A percentile compares a stretch with the other conserved stretches of the same genome.
phyloP scores from a whole-genome alignment of 106 monocot species.

The Dendrobium huoshanense region DNA sequence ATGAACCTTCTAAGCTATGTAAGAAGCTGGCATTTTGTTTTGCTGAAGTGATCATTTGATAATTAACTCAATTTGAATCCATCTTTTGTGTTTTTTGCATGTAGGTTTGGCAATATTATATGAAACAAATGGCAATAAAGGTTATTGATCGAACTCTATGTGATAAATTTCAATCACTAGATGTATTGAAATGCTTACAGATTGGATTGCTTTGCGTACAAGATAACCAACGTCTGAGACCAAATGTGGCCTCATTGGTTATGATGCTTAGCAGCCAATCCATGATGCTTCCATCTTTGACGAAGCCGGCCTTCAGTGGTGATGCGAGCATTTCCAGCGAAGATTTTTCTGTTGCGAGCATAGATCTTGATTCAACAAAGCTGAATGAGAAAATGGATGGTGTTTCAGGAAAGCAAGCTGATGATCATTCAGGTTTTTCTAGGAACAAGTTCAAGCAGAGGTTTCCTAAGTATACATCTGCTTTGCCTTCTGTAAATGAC shows the following conservation, averaged over 20 bases:
- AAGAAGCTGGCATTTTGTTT: background rate
- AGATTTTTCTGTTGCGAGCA: background rate
- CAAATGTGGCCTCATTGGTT: slow-evolving; percentile 11
- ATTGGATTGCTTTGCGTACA: slow-evolving; percentile 27
- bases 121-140: background rate
- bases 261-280: slow-evolving; percentile 18
- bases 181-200: slow-evolving; percentile 5
- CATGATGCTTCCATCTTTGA: slow-evolving; percentile 4
- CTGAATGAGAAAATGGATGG: background rate
- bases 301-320: slow-evolving; percentile 6
- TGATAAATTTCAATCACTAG: background rate
- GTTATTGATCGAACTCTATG: background rate
- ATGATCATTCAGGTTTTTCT: background rate
- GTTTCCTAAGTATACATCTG: too few species aligned
- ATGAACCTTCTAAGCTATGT: background rate
- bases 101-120: background rate
- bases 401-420: background rate
- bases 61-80: background rate
- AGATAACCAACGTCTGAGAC: slow-evolving; percentile 17
- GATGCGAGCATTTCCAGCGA: background rate
- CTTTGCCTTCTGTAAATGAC: too few species aligned
- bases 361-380: background rate
- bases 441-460: background rate
- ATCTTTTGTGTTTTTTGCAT: background rate
- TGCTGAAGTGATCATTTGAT: background rate